These are phyloP conservation scores for Puccinia horiana DNA, from an alignment of 1,284 basidiomycete species.

Conservation along the genomic window DNA sequence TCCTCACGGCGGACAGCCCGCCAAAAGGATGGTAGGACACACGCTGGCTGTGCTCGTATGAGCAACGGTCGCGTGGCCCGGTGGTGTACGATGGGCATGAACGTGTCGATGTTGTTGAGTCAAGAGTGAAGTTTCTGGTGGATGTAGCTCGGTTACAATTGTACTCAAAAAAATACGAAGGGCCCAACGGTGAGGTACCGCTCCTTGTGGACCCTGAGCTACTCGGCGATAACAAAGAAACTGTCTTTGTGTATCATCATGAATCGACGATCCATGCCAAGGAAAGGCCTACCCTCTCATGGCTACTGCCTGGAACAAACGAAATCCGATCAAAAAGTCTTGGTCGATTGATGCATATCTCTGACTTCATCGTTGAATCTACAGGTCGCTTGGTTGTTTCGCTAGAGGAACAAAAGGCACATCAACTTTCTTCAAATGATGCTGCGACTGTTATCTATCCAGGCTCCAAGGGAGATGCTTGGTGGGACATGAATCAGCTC, in stretches of 20 bases:
- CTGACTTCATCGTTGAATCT: constrained; percentile 24
- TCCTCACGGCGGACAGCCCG: too few species aligned
- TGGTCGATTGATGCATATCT: neutral
- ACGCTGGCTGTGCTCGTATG: too few species aligned
- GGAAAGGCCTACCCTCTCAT: neutral
- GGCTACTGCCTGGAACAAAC: neutral
- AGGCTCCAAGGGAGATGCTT: constrained; percentile 16
- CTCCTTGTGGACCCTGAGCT: neutral
- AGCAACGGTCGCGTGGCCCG: too few species aligned
- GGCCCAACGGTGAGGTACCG: neutral
- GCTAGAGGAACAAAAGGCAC: neutral
- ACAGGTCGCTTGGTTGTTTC: neutral
- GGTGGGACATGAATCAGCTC: constrained; percentile 38
- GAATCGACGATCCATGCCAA: constrained; percentile 31
- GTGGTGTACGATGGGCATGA: neutral
- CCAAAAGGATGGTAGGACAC: too few species aligned
- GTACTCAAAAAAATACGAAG: constrained; percentile 15
- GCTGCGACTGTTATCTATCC: constrained; percentile 33
- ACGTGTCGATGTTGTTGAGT: constrained; percentile 1
- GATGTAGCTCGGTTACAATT: neutral
- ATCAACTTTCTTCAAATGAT: neutral
- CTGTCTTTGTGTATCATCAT: constrained; percentile 25
- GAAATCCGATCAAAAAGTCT: constrained; percentile 9
- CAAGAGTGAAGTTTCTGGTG: neutral
- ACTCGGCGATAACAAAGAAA: neutral